A percentile compares a stretch with the other conserved stretches of the same genome.
Conservation (phyloP, 257 asterid genomes). For the Osmanthus fragrans region DNA sequence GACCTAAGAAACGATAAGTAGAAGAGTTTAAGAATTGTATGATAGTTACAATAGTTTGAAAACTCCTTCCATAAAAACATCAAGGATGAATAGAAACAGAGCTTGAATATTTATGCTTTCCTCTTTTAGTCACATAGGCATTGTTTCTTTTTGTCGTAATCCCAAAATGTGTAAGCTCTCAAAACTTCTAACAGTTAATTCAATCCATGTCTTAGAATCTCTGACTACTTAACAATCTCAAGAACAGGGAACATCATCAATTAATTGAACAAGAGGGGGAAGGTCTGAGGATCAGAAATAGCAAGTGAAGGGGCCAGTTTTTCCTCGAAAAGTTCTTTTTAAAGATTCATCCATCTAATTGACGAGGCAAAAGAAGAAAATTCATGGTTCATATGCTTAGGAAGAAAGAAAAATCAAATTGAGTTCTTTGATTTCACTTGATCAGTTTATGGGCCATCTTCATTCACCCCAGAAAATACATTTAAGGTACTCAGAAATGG, state of each 20-base stretch:
- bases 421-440: not conserved
- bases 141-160: not conserved
- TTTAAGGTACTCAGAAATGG: not conserved
- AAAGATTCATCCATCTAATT: too few species aligned
- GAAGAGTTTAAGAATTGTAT: slow-evolving; percentile 3
- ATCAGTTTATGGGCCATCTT: not conserved
- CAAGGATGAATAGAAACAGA: not conserved
- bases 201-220: not conserved
- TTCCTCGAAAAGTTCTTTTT: not conserved
- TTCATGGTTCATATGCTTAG: not conserved
- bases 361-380: not conserved
- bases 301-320: not conserved
- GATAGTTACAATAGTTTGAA: not conserved
- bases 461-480: not conserved
- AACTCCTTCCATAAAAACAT: not conserved
- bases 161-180: slow-evolving; percentile 5
- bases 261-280: not conserved
- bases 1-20: slow-evolving; percentile 42
- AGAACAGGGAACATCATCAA: not conserved
- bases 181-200: not conserved
- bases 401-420: not conserved
- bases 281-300: not conserved
- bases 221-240: not conserved
- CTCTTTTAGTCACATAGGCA: not conserved
- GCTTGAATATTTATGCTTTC: not conserved